Evolutionary conservation across 2,329 filamentous ascomycete genomes (phyloP), one percentile per base, ranked within the genome.

Genomic region (Calonectria montana): DNA sequence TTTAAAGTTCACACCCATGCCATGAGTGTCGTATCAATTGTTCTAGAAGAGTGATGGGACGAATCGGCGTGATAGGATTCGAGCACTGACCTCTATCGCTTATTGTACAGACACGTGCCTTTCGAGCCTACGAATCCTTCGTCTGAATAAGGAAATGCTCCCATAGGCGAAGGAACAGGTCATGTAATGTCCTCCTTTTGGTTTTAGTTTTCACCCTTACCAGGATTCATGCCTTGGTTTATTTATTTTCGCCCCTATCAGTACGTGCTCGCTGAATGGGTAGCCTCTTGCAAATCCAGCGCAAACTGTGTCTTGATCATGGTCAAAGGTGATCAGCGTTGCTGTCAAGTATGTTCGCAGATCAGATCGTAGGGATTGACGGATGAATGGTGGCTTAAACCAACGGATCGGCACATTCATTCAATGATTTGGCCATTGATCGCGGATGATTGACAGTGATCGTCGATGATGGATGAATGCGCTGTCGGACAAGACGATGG

Each of bases 391-490:
- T 37, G 27, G n/a, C 13, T 23, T 21, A 25, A 16, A 15, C 25
- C n/a, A 25, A 39, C 53, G 6, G 31, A 35, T 21, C 31, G n/a
- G 13, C 53, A 39, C 37, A 21, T 16, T 59, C 4, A 2, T n/a
- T 15, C 1, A 41, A 13, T 39, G 21, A 15, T 39, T 39, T 37
- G 12, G 31, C 53, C 25, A 35, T 59, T 37, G 53, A 59, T 59
- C 53, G 53, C 53, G 53, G 53, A 39, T 18, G 53, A 59, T 59
- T 59, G 53, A 39, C 53, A 59, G 7, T 27, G 53, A 59, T 59
- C 31, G 21, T 25, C 35, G 13, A 27, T 39, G 37, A 25, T 6
- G 21, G 53, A 39, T 21, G 2, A 23, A 23, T 23, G 12, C 43
- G n/a, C n/a, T 21, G 23, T 23, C 23, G 12, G 21, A 47, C 16